These are phyloP conservation scores for Talaromyces sp. DNA, from an alignment of 2,329 filamentous ascomycete species.

Conservation along the genomic window DNA sequence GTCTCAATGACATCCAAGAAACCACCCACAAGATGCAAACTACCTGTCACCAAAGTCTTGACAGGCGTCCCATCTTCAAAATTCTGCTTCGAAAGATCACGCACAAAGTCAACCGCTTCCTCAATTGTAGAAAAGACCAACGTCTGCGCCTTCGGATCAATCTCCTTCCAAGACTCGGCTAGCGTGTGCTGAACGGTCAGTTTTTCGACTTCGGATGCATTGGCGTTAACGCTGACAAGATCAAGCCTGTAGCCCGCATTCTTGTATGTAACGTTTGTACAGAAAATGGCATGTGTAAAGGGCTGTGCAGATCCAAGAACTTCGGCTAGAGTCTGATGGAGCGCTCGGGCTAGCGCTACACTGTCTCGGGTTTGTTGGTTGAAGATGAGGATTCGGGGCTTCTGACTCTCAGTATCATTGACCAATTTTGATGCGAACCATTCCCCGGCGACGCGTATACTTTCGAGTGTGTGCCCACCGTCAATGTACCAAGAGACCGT, in stretches of 20 bases:
- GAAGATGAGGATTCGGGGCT: slow-evolving; percentile 70
- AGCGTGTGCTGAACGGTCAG: slow-evolving; percentile 68
- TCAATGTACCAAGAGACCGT: slow-evolving; percentile 76
- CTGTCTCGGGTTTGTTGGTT: slow-evolving; percentile 89
- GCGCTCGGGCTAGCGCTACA: slow-evolving; percentile 59
- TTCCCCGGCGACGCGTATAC: slow-evolving; percentile 69
- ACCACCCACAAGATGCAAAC: slow-evolving; percentile 79
- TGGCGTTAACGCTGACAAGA: slow-evolving; percentile 62
- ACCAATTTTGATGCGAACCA: slow-evolving; percentile 68
- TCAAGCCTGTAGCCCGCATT: slow-evolving; percentile 62
- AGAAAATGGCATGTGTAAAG: slow-evolving; percentile 77
- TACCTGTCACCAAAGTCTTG: slow-evolving; percentile 75
- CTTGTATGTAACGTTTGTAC: slow-evolving; percentile 70
- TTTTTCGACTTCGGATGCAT: slow-evolving; percentile 56
- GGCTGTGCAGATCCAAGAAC: slow-evolving; percentile 41
- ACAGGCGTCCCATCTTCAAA: slow-evolving; percentile 44
- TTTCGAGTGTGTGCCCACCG: slow-evolving; percentile 84
- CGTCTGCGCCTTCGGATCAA: slow-evolving; percentile 55
- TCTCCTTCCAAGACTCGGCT: slow-evolving; percentile 58
- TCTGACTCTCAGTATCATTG: slow-evolving; percentile 36
- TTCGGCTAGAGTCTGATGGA: slow-evolving; percentile 58
- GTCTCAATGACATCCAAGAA: slow-evolving; percentile 70
- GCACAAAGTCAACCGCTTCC: slow-evolving; percentile 63
- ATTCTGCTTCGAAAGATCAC: slow-evolving; percentile 42
- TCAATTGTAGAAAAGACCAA: slow-evolving; percentile 65